Percentiles rank a stretch among this genome's conserved stretches.
These are phyloP conservation scores for Silene latifolia DNA, from an alignment of 148 eudicot genomes.

Conservation along the genomic window DNA sequence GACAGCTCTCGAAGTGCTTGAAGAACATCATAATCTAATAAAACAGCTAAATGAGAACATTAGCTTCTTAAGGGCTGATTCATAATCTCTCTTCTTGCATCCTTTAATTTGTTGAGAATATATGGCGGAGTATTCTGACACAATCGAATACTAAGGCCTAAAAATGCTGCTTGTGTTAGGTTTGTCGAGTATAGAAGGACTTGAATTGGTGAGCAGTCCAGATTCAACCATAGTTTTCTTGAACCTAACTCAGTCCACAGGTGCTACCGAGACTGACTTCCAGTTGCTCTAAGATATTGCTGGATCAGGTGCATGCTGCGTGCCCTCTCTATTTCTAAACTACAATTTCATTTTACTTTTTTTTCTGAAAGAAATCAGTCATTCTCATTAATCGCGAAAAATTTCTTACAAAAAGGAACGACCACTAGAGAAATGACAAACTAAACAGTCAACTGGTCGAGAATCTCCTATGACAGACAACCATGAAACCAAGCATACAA, in stretches of 20 bases:
- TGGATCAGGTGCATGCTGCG: conserved; percentile 37
- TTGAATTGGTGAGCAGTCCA: conserved; percentile 63
- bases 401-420: no score
- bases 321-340: no score
- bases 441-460: no score
- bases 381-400: no score
- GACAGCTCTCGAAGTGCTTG: conserved; percentile 78
- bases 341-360: no score
- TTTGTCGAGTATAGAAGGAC: conserved; percentile 49
- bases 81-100: background rate
- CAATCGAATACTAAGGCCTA: no score
- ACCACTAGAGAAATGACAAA: no score
- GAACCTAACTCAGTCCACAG: conserved; percentile 51
- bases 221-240: conserved; percentile 74
- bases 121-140: no score
- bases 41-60: conserved; percentile 55
- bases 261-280: conserved; percentile 48
- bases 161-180: conserved; percentile 31
- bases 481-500: no score
- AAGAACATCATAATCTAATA: conserved; percentile 63
- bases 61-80: conserved; percentile 60
- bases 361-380: no score
- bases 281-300: conserved; percentile 67
- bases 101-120: no score
- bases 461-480: no score